Base-by-base conservation (phyloP, 805 yeast genomes). In the Yueomyces sinensis region DNA sequence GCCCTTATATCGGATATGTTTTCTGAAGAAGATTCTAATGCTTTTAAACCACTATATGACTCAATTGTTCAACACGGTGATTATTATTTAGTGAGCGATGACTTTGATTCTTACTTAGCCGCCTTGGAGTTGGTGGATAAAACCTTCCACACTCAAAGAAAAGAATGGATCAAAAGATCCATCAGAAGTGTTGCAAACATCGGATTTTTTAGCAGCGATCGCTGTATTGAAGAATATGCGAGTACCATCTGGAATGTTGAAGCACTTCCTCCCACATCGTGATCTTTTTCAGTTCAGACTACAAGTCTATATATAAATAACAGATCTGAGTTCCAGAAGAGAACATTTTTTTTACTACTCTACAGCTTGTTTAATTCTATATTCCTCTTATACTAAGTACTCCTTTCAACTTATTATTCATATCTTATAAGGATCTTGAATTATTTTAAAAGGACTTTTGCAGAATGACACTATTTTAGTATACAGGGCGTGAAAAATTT, bases 171-270 rank as follows among this genome's bases (percentile, higher is more conserved):
- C 37, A 75, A 72, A 56, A 84, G 82, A 62, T 63, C 79, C 30
- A 80, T 86, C 40, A 58, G 66, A 41, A 72, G 81, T 46, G 95
- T 86, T 37, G 93, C 96, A 36, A 82, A 82, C 56, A 80, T 82
- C 78, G 96, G 96, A 5, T 87, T 83, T 70, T 86, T 86, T 64
- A 72, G 82, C 41, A 75, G 87, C 41, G 96, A 86, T 58, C 70
- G 96, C 58, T 83, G 94, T 56, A 81, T 86, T 51, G 80, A 77
- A 49, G 95, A 86, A 56, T 86, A 86, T 46, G 93, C 95, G 23
- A 95, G 82, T 44, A 72, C 76, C 41, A 84, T 86, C 49, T 86
- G 96, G 96, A 80, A 86, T 51, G 72, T 84, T 41, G 94, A 86
- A 62, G 93, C 95, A 29, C 47, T 62, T 27, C 45, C 45, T 30